Base-by-base conservation (phyloP, 352 stramenopile species). In the Stramenopiles sp. region DNA sequence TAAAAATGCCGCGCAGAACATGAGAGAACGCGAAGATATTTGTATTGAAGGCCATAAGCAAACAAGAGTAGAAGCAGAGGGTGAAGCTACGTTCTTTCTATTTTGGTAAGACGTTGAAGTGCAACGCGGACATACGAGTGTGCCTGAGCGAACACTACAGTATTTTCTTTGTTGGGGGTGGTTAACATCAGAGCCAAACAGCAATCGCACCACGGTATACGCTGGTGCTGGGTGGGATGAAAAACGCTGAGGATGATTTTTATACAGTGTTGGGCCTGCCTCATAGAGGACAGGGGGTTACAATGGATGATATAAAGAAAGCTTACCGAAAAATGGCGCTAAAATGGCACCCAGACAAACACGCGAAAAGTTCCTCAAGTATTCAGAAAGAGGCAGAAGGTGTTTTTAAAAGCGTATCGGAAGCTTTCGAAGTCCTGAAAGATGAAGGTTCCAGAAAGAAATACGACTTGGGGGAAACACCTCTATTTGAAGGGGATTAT, bases 271-370 rank as follows among this genome's bases (percentile, higher is more conserved):
- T 63, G 25, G 43, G 43, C 25, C 25, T 63, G 25, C 43, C 43
- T 18, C 43, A 25, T 63, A 25, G 43, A 18, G 43, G 43, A 25
- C 12, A 63, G n/a, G 36, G 74, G 12, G 73, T 74, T 75, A 77
- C 53, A 18, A 18, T 77, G n/a, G 25, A 77, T 4, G 53, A 77
- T 4, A 79, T 81, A 18, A 80, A 81, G 37, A 81, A 81, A 74
- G 75, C 78, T 73, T 81, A 81, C 76, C 74, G 76, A 0, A 81
- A 81, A 77, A 12, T 74, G 31, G 78, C 78, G 35, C 77, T 81
- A 12, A 82, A 81, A 77, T 78, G 78, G 34, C 78, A 81, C 73
- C 78, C 78, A n/a, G 78, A 81, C 74, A 81, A 82, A 63, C 43
- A 63, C 25, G 43, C 43, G 43, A 63, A 63, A 12, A 63, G 43